Percentiles rank a stretch among this genome's conserved stretches.
Evolutionary conservation across 2,329 filamentous ascomycete species (phyloP).

Genomic region (Waltergamsia citrina): DNA sequence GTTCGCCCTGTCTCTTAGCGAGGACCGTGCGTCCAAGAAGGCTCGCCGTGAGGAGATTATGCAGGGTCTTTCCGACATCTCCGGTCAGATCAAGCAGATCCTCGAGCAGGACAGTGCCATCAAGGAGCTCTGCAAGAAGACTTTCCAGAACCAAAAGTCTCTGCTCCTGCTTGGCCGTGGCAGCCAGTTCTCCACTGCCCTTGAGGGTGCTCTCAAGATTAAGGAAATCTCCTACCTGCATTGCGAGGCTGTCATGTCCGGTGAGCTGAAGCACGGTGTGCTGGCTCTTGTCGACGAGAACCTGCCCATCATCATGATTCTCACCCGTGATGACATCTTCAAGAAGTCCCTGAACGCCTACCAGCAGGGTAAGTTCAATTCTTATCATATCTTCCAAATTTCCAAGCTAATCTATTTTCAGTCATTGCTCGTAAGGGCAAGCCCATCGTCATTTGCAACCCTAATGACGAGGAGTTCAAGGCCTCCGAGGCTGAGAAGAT

Average conservation of each 20-base stretch:
- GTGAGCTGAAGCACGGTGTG: conserved; percentile 98
- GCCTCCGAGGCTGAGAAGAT: conserved; percentile 88
- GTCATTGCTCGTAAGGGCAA: conserved; percentile 93
- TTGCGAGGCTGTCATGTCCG: conserved; percentile 99
- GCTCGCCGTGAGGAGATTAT: conserved; percentile 92
- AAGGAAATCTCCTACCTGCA: conserved; percentile 99
- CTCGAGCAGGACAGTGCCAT: conserved; percentile 86
- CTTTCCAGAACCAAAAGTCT: conserved; percentile 95
- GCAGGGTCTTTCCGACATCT: conserved; percentile 80
- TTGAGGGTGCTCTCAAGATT: conserved; percentile 97
- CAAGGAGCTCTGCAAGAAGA: conserved; percentile 87
- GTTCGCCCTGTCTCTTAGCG: conserved; percentile 93
- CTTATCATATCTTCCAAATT: not conserved
- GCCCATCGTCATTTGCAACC: conserved; percentile 98
- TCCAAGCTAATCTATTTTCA: conserved; percentile 21
- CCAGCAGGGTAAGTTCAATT: conserved; percentile 65
- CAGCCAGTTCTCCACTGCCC: conserved; percentile 91
- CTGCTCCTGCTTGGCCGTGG: conserved; percentile 88
- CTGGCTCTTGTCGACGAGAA: conserved; percentile 96
- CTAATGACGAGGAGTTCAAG: conserved; percentile 80
- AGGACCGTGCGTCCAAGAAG: conserved; percentile 93
- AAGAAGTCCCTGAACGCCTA: conserved; percentile 99
- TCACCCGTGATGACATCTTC: conserved; percentile 93
- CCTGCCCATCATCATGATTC: conserved; percentile 98
- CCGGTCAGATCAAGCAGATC: conserved; percentile 84